Evolutionary conservation across 192 early-diverging fungal genomes (phyloP), one percentile per base, ranked within the genome.

Genomic region (Kappamyces sp.): DNA sequence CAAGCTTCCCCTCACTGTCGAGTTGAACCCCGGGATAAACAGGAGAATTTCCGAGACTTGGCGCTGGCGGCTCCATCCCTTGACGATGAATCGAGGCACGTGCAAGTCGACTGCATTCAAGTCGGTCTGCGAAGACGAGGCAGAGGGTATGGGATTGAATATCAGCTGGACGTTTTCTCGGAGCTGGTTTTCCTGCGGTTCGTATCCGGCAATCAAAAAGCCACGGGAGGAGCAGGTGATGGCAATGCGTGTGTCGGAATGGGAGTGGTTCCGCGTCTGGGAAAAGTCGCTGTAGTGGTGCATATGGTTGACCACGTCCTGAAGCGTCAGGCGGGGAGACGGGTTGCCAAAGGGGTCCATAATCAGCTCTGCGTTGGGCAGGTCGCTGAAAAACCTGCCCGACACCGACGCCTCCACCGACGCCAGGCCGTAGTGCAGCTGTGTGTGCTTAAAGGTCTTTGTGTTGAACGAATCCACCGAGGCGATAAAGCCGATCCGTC

Each of bases 21-120:
- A 51, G 13, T 61, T 61, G 23, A 51, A 61, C 12, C 59, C 59
- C 23, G 46, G 59, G 2, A 61, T 15, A 58, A 61, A 61, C 32
- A 61, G 23, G 5, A 61, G 34, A 4, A 46, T 46, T 61, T 61
- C 59, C 35, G 31, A 42, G 5, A 5, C 37, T 4, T 6, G 13
- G 10, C 8, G n/a, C 3, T n/a, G n/a, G 3, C 23, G 12, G 6
- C 15, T 12, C 13, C 13, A 57, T 7, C 35, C 39, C 2, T 9
- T 10, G 5, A 57, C 15, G 8, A 44, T 40, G 23, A 46, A 46
- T 46, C 12, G 12, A 46, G 12, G 12, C 23, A 23, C 12, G 23
- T 23, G 23, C 0, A 23, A 23, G 23, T 23, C 23, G 23, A 23
- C 23, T 23, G 23, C 23, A 23, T 23, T 23, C 23, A 23, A 23